Base-by-base conservation (phyloP, 2,329 filamentous ascomycete species). In the Bipolaris oryzae region DNA sequence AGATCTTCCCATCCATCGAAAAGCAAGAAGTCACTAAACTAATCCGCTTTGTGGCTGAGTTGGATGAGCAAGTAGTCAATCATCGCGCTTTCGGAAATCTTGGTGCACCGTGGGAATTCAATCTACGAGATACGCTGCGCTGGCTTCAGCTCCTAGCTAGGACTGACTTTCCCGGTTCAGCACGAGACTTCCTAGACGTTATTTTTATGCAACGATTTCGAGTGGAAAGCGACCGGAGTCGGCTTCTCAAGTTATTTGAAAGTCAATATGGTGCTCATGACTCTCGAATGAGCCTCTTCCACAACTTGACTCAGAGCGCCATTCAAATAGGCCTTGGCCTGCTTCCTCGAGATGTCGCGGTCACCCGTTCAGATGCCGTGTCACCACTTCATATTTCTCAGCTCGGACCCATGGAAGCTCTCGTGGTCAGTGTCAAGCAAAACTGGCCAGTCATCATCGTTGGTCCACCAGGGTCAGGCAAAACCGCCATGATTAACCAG, bases 51-150 rank as follows among this genome's bases (percentile, higher is more conserved):
- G 88, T 97, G n/a, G 88, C 88, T 1, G 80, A 82, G n/a, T 80
- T 98, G 9, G 92, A 96, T 60, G 81, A 85, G 28, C 85, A 89
- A 34, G 86, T 96, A 23, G 81, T 87, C 4, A 80, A 83, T 25
- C 76, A 79, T 41, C 79, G 81, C 46, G 75, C 74, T 7, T 81
- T 89, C 60, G 86, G 85, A 35, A 75, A 77, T 11, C 73, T 81
- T 38, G 87, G 87, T 42, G 90, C 89, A 6, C 95, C 96, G 1
- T 99, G 92, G 95, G 95, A 97, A 71, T 95, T 96, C 74, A 99
- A 96, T 69, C 79, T 99, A 62, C 89, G 92, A 74, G 94, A 98
- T 74, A 91, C 92, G 3, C 85, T 95, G 53, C 85, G 94, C 58
- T 98, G 94, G 94, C 79, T 97, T 45, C 85, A 90, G 63, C 78